Evolutionary conservation across 805 yeast species (phyloP), one percentile per base, ranked within the genome.

Genomic region (Metschnikowia proteae): DNA sequence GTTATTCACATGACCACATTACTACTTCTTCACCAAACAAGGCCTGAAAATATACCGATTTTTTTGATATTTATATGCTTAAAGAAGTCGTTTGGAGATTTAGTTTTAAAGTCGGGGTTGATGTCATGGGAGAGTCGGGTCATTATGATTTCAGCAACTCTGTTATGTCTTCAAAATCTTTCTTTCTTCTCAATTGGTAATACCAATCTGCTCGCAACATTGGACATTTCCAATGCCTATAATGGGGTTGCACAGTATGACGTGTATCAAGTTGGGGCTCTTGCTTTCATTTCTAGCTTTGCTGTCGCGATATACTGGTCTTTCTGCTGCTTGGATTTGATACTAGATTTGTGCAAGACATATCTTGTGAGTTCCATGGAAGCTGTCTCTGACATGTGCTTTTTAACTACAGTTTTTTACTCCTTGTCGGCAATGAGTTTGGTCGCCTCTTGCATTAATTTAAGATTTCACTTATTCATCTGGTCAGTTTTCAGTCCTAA

Each of bases 401-500:
- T 40, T 29, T 36, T 31, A 40, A 40, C 25, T 25, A 31, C 36
- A 31, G 60, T 76, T 1, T 86, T 84, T 59, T 86, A 86, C 62
- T 69, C 84, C 1, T 54, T 83, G 1, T 71, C 83, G 7, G 84
- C 87, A 1, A 57, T 79, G 2, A 77, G 79, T 38, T 75, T 89
- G 44, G 62, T 87, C 38, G 68, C 71, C 0, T 84, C 97, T 10
- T 94, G 98, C 63, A 75, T 77, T 44, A 72, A 79, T 22, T 74
- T 91, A 56, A 75, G 96, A 56, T 86, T 84, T 60, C 99, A 94
- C 64, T 72, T 94, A 48, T 94, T 94, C 63, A 86, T 94, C 7
- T 94, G 99, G 99, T 91, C 98, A 1, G 99, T 94, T 6, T 94
- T 94, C 69, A 87, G 96, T 45, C 99, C 99, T 1, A 92, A 91